Conservation (phyloP, 2,329 filamentous ascomycete genomes). For the Aspergillus glaucus region DNA sequence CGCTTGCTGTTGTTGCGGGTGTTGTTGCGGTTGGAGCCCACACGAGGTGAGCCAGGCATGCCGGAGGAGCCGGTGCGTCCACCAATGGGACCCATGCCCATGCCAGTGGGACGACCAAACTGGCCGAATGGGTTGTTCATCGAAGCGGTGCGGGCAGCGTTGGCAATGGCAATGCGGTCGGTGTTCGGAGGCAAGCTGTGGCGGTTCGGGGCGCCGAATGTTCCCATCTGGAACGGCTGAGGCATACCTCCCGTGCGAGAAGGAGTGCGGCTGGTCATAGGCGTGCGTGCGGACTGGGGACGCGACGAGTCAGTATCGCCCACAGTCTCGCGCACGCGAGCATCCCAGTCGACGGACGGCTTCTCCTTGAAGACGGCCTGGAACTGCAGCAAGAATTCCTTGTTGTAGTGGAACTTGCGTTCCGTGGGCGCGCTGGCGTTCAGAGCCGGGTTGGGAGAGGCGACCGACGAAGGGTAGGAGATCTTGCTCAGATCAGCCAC, state of each 20-base stretch:
- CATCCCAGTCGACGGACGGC: slow-evolving; percentile 86
- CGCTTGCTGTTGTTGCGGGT: slow-evolving; percentile 45
- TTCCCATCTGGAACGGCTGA: slow-evolving; percentile 61
- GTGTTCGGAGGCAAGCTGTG: slow-evolving; percentile 68
- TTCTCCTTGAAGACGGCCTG: slow-evolving; percentile 95
- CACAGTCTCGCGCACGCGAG: slow-evolving; percentile 76
- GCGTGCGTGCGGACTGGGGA: slow-evolving; percentile 49
- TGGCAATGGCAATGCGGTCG: slow-evolving; percentile 64
- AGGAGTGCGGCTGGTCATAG: slow-evolving; percentile 43
- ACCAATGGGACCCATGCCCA: slow-evolving; percentile 61
- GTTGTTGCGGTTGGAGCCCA: slow-evolving; percentile 53
- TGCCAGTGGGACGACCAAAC: slow-evolving; percentile 53
- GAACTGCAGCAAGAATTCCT: slow-evolving; percentile 92
- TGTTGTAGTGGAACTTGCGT: slow-evolving; percentile 90
- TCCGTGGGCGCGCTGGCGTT: slow-evolving; percentile 67
- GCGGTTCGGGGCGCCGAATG: slow-evolving; percentile 49
- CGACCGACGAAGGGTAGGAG: slow-evolving; percentile 75
- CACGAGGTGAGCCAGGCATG: slow-evolving; percentile 66
- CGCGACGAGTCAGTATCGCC: slow-evolving; percentile 67
- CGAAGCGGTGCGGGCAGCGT: slow-evolving; percentile 41
- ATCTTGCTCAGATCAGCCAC: slow-evolving; percentile 71
- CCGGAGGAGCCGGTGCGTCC: slow-evolving; percentile 57
- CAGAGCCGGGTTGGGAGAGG: slow-evolving; percentile 83
- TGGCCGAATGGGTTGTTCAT: slow-evolving; percentile 52
- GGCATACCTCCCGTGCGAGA: slow-evolving; percentile 47